phyloP scores from a whole-genome alignment of 179 eudicot genomes.

The Heliamphora ciliata region DNA sequence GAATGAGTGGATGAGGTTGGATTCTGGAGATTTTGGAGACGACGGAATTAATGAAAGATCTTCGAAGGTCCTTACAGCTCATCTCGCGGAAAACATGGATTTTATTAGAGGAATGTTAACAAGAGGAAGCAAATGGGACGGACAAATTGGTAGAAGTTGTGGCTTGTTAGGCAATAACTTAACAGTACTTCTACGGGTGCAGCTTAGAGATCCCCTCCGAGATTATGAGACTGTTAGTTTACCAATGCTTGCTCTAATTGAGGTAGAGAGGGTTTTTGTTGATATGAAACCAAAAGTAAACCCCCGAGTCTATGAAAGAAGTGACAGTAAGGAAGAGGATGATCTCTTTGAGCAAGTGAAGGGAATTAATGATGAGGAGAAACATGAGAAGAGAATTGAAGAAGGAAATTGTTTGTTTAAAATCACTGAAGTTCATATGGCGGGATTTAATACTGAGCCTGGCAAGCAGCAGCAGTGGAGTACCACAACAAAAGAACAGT shows the following conservation, averaged over 20 bases:
- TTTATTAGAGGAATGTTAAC: constrained; percentile 41
- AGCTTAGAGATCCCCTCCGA: constrained; percentile 80
- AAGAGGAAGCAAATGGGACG: constrained; percentile 49
- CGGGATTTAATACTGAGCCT: constrained; percentile 63
- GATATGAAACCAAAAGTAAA: constrained; percentile 79
- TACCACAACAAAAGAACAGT: constrained; percentile 58
- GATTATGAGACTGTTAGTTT: constrained; percentile 86
- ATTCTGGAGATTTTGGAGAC: constrained; percentile 79
- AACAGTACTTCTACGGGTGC: constrained; percentile 90
- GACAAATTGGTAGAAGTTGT: constrained; percentile 40
- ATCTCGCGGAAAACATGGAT: constrained; percentile 62
- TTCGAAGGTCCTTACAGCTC: constrained; percentile 82
- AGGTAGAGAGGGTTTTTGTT: constrained; percentile 84
- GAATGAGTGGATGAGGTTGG: constrained; percentile 91
- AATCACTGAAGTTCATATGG: constrained; percentile 74
- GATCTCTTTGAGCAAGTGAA: constrained; percentile 26
- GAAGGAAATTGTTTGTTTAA: constrained; percentile 62
- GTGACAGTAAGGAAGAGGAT: constrained; percentile 39
- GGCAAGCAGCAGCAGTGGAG: constrained; percentile 92
- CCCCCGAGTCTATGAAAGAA: constrained; percentile 40
- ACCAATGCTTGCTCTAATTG: constrained; percentile 89
- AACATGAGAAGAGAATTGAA: constrained; percentile 33
- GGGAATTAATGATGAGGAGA: constrained; percentile 22
- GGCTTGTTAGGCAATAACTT: constrained; percentile 89
- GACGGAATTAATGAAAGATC: constrained; percentile 72